These are phyloP conservation scores for Carex scoparia DNA, from an alignment of 176 grass and related monocot species.

Conservation along the genomic window DNA sequence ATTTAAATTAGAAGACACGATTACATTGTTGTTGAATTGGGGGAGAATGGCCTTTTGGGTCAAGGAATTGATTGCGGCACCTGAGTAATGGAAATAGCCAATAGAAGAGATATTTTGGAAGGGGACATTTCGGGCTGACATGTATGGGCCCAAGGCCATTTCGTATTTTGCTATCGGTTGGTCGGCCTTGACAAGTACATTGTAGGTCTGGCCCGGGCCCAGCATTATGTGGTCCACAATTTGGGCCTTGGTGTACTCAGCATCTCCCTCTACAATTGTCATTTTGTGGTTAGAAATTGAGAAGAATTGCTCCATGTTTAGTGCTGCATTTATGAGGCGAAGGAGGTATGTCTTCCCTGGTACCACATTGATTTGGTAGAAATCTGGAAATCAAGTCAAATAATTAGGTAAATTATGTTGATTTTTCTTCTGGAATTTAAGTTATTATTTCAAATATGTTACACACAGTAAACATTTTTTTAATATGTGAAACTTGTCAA, in stretches of 20 bases:
- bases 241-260: slow-evolving; percentile 50
- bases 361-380: slow-evolving; percentile 30
- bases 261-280: slow-evolving; percentile 44
- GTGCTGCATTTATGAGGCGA: slow-evolving; percentile 42
- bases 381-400: slow-evolving; percentile 10
- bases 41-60: neutral
- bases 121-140: slow-evolving; percentile 8
- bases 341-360: slow-evolving; percentile 51
- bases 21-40: slow-evolving; percentile 14
- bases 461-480: neutral
- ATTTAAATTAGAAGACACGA: neutral
- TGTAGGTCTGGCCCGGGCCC: slow-evolving; percentile 66
- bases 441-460: neutral
- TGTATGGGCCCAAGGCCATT: slow-evolving; percentile 18
- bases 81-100: slow-evolving; percentile 16
- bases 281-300: slow-evolving; percentile 45
- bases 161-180: slow-evolving; percentile 11
- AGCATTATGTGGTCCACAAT: slow-evolving; percentile 47
- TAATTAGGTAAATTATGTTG: neutral
- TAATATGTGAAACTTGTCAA: neutral
- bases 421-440: neutral
- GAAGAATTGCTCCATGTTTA: slow-evolving; percentile 50
- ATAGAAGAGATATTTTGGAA: slow-evolving; percentile 19
- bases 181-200: slow-evolving; percentile 55
- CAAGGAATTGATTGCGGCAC: neutral